A percentile compares a stretch with the other conserved stretches of the same genome.
phyloP scores from a whole-genome alignment of 495 filamentous ascomycete species.

The Podospora bellae-mahoneyi region DNA sequence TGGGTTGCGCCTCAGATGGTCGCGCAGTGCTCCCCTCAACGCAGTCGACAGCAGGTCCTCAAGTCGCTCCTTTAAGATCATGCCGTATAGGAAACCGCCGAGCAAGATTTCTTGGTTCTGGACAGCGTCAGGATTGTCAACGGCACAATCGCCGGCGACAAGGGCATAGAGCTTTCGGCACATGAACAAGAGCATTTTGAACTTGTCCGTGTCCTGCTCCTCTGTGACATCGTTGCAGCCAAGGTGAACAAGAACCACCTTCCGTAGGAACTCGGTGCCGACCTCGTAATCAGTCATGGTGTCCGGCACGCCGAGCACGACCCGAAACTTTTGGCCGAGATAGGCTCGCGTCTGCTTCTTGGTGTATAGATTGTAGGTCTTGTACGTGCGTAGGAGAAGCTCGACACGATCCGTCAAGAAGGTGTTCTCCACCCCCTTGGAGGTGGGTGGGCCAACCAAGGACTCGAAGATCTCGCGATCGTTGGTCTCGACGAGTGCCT shows the following conservation, averaged over 20 bases:
- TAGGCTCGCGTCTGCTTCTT: slow-evolving; percentile 73
- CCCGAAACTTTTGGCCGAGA: slow-evolving; percentile 83
- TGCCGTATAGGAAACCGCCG: slow-evolving; percentile 87
- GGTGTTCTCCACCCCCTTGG: slow-evolving; percentile 76
- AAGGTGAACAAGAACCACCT: slow-evolving; percentile 85
- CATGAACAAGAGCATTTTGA: slow-evolving; percentile 93
- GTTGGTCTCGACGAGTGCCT: slow-evolving; percentile 92
- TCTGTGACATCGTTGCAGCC: slow-evolving; percentile 77
- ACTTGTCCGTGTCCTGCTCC: slow-evolving; percentile 83
- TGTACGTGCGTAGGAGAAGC: slow-evolving; percentile 87
- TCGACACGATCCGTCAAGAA: slow-evolving; percentile 95
- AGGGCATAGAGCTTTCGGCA: slow-evolving; percentile 89
- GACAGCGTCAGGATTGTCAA: slow-evolving; percentile 93
- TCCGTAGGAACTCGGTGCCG: slow-evolving; percentile 83
- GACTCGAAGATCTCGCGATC: slow-evolving; percentile 94
- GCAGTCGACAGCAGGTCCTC: slow-evolving; percentile 77
- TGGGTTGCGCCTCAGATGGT: slow-evolving; percentile 66
- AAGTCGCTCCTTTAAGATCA: slow-evolving; percentile 90
- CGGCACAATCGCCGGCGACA: slow-evolving; percentile 84
- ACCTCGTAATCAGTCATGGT: slow-evolving; percentile 82
- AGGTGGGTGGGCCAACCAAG: slow-evolving; percentile 67
- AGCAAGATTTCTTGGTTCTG: slow-evolving; percentile 92
- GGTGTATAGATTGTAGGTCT: slow-evolving; percentile 76
- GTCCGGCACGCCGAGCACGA: slow-evolving; percentile 74
- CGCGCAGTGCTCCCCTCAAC: slow-evolving; percentile 57